phyloP scores from a whole-genome alignment of 495 filamentous ascomycete species.

The Penicillium samsonianum region DNA sequence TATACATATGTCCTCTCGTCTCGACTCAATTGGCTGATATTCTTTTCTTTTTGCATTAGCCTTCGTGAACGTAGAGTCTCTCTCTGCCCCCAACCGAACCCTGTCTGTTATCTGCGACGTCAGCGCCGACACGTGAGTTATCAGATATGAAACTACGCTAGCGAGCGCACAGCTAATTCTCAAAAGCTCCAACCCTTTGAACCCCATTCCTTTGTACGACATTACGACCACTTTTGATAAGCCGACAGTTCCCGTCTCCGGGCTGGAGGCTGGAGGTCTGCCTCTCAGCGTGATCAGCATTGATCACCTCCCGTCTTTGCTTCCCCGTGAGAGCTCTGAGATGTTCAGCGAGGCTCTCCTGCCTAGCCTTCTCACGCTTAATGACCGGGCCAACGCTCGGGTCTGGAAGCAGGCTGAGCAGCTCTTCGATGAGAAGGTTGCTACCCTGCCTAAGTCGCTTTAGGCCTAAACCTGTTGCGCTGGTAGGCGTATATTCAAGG shows the following conservation, averaged over 20 bases:
- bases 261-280: constrained; percentile 53
- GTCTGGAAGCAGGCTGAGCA: constrained; percentile 86
- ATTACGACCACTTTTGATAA: constrained; percentile 79
- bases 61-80: constrained; percentile 71
- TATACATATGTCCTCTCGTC: background rate
- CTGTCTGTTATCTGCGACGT: constrained; percentile 90
- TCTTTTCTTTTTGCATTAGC: constrained; percentile 15
- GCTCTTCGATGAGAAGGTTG: constrained; percentile 83
- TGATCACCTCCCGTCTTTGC: constrained; percentile 84
- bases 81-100: constrained; percentile 67
- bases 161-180: background rate
- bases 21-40: constrained; percentile 3
- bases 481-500: background rate
- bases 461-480: constrained; percentile 17
- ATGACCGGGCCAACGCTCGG: constrained; percentile 66
- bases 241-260: constrained; percentile 74
- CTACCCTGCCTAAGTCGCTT: constrained; percentile 58
- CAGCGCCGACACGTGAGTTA: constrained; percentile 61
- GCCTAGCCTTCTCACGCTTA: constrained; percentile 75
- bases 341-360: constrained; percentile 79
- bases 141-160: background rate
- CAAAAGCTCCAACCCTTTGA: constrained; percentile 64
- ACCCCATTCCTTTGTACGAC: constrained; percentile 82
- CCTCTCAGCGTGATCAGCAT: constrained; percentile 79
- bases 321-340: constrained; percentile 86